A percentile compares a stretch with the other conserved stretches of the same genome.
Evolutionary conservation across 169 alveolate species (phyloP).

Genomic region (Miamiensis avidus): DNA sequence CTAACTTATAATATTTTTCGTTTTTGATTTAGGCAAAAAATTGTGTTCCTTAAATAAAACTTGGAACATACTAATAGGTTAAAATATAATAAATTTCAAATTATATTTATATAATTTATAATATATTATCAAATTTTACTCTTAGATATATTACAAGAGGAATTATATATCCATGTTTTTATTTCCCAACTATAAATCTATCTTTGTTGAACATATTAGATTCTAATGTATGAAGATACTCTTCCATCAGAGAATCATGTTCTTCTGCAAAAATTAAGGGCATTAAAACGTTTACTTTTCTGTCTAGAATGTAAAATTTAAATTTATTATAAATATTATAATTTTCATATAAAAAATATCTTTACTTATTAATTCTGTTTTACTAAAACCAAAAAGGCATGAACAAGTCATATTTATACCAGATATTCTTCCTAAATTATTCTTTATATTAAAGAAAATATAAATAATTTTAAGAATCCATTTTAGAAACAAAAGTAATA

Average conservation of each 20-base stretch:
- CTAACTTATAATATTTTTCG: conserved; percentile 34
- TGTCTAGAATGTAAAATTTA: neutral
- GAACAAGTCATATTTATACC: conserved; percentile 44
- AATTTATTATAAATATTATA: no score
- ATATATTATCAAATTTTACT: neutral
- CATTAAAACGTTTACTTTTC: conserved; percentile 39
- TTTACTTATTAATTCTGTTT: conserved; percentile 35
- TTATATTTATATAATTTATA: neutral
- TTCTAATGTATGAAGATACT: conserved; percentile 37
- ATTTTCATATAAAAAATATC: no score
- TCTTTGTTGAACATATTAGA: conserved; percentile 43
- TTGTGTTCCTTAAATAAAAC: conserved; percentile 38
- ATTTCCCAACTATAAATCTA: conserved; percentile 30
- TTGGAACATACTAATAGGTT: conserved; percentile 33
- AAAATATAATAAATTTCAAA: neutral
- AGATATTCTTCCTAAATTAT: conserved; percentile 33
- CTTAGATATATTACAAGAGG: conserved; percentile 37
- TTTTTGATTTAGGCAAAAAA: conserved; percentile 38
- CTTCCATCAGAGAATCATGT: conserved; percentile 42
- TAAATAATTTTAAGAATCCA: neutral
- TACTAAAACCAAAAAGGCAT: conserved; percentile 33
- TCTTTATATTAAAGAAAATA: neutral
- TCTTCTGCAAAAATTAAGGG: conserved; percentile 33
- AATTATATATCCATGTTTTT: conserved; percentile 48
- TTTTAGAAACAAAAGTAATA: no score